Evolutionary conservation across 805 yeast genomes (phyloP).

Genomic region (Debaryomyces hansenii): DNA sequence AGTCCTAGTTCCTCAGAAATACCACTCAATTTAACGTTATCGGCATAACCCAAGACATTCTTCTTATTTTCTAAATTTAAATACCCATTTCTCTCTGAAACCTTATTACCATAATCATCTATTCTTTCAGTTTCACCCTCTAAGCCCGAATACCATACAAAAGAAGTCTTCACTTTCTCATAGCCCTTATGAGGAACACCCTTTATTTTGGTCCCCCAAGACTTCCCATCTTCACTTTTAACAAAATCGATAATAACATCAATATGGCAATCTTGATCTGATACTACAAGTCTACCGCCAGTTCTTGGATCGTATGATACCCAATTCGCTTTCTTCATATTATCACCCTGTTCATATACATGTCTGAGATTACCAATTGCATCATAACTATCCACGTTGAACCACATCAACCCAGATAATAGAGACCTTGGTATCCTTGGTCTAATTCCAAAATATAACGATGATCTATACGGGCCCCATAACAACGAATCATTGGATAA

Average conservation of each 20-base stretch:
- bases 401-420: conserved; percentile 86
- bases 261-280: conserved; percentile 64
- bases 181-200: conserved; percentile 60
- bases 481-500: conserved; percentile 27
- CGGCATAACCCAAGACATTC: conserved; percentile 30
- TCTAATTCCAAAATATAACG: conserved; percentile 79
- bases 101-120: conserved; percentile 1
- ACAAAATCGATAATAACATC: conserved; percentile 71
- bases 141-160: conserved; percentile 77
- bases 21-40: conserved; percentile 42
- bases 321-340: conserved; percentile 80
- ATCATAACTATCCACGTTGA: conserved; percentile 56
- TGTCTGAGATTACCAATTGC: conserved; percentile 66
- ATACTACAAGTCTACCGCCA: conserved; percentile 80
- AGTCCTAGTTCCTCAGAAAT: conserved; percentile 63
- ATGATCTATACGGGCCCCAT: conserved; percentile 95
- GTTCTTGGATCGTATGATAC: conserved; percentile 78
- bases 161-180: conserved; percentile 53
- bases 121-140: conserved; percentile 49
- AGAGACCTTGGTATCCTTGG: conserved; percentile 80
- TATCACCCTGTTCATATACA: conserved; percentile 70
- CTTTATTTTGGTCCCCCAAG: conserved; percentile 77
- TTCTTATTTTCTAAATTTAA: conserved; percentile 24
- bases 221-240: conserved; percentile 65
- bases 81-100: conserved; percentile 19